phyloP scores from a whole-genome alignment of 345 rosid species.

The Heritiera fomes region DNA sequence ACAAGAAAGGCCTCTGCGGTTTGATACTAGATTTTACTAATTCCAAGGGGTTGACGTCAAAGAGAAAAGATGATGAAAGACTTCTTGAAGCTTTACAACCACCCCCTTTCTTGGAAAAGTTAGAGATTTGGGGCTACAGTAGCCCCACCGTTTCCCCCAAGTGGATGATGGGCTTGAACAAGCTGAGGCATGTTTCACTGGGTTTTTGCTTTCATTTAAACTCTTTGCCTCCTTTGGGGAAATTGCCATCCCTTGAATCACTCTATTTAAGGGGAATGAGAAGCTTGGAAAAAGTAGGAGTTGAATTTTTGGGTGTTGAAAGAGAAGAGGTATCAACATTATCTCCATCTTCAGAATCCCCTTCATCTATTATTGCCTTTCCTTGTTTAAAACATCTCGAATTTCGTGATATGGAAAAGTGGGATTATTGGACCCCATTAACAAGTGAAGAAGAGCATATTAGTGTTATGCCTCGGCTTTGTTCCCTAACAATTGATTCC shows the following conservation, averaged over 20 bases:
- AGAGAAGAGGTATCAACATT: background rate
- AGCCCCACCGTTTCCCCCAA: background rate
- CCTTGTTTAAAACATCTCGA: constrained; percentile 2
- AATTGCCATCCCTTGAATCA: background rate
- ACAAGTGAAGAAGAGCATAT: background rate
- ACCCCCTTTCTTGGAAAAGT: background rate
- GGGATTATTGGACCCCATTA: background rate
- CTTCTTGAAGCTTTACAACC: constrained; percentile 6
- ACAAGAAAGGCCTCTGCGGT: background rate
- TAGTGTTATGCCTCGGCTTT: constrained; percentile 4
- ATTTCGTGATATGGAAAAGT: background rate
- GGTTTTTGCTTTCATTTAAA: background rate
- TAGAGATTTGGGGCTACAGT: background rate
- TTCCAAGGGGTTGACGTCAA: background rate
- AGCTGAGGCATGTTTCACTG: background rate
- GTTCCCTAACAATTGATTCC: constrained; percentile 11
- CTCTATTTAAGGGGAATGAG: background rate
- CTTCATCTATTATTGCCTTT: constrained; percentile 1
- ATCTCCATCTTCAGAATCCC: background rate
- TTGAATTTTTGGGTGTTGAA: background rate
- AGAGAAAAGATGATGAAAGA: background rate
- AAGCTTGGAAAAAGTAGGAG: background rate
- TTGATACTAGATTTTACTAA: background rate
- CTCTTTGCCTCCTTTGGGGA: constrained; percentile 7
- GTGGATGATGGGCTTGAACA: background rate